Evolutionary conservation across 2,329 filamentous ascomycete genomes (phyloP).

Genomic region (Dothistroma pini): DNA sequence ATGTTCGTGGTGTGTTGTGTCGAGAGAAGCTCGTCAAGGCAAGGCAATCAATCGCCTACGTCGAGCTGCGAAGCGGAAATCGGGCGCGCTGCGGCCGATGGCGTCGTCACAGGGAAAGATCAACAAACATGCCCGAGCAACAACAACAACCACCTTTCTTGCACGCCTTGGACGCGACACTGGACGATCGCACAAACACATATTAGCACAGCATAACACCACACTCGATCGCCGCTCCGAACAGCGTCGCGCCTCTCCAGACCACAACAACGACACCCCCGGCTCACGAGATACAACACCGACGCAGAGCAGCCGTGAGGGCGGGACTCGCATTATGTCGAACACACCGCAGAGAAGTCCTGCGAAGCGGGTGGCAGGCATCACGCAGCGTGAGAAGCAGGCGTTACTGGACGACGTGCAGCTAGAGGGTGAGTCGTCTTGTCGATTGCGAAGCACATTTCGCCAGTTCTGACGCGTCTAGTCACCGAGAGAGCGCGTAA

Average conservation of each 20-base stretch:
- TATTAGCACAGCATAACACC: background rate
- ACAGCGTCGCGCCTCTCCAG: background rate
- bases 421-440: constrained; percentile 65
- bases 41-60: background rate
- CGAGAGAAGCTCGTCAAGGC: no score
- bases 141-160: background rate
- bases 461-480: constrained; percentile 39
- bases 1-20: background rate
- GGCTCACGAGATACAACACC: background rate
- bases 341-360: constrained; percentile 22
- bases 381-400: constrained; percentile 66
- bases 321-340: constrained; percentile 8
- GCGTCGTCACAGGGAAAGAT: background rate
- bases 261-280: background rate
- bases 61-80: background rate
- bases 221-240: background rate
- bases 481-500: constrained; percentile 85
- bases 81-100: background rate
- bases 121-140: background rate
- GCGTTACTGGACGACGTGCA: constrained; percentile 85
- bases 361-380: constrained; percentile 25
- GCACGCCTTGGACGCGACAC: background rate
- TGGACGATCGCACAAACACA: background rate
- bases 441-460: constrained; percentile 3
- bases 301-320: background rate